Base-by-base conservation (phyloP, 345 rosid genomes). In the Eucalyptus lansdowneana region DNA sequence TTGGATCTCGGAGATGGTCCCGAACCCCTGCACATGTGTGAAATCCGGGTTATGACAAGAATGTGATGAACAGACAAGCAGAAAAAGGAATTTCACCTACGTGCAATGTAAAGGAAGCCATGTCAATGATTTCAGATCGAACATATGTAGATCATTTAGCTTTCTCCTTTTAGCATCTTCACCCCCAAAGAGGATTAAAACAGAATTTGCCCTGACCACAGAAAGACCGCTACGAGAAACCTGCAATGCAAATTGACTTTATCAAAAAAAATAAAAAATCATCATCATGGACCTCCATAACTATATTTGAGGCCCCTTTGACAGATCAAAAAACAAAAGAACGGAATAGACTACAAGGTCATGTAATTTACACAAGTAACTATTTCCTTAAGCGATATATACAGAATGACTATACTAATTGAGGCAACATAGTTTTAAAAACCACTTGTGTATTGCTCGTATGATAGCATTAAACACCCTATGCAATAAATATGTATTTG, bases 41-140 rank as follows among this genome's bases (percentile, higher is more conserved):
- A 44, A 56, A 85, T 80, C 58, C 10, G 86, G 56, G 89, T 51
- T 76, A 65, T 31, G 50, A 87, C 31, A 56, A 11, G 86, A n/a
- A 80, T 21, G 50, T 29, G 45, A 25, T 37, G 25, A n/a, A 45
- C 42, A 53, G 47, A 60, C 25, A 34, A 21, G 88, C 87, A 29
- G 50, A 29, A 40, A 45, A 81, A 44, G 49, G 17, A 89, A 89
- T 85, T 54, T 22, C 86, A 93, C 98, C 91, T 80, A 97, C 99
- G 96, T 98, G 99, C 98, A 98, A 90, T 97, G 96, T 88, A 98
- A 95, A 90, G 99, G 98, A 86, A 97, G 99, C 99, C 99, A 98
- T 89, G 97, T 98, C 87, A 93, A 93, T 76, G 99, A 94, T 94
- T 98, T 98, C 69, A 98, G 94, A 92, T 98, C 99, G 91, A 98